These are phyloP conservation scores for Mycena metata DNA, from an alignment of 768 basidiomycete species.

Conservation along the genomic window DNA sequence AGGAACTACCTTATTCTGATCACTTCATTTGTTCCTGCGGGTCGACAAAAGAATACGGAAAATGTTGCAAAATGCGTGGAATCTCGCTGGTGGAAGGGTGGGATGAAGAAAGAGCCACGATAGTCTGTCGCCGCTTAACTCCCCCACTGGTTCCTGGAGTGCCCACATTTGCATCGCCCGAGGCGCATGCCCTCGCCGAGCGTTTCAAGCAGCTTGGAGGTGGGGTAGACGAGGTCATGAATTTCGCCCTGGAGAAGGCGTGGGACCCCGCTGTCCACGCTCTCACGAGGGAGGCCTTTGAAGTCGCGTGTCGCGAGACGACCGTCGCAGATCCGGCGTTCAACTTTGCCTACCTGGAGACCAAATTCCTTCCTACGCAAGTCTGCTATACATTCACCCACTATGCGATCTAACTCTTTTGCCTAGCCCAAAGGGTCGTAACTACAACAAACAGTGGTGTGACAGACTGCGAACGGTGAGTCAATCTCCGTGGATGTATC, in stretches of 20 bases:
- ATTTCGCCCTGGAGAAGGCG: too few relatives aligned
- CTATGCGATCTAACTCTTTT: background rate
- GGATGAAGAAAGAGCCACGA: constrained; percentile 20
- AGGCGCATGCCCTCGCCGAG: too few relatives aligned
- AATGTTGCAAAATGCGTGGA: constrained; percentile 37
- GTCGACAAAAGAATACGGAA: constrained; percentile 33
- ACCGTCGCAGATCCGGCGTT: constrained; percentile 20
- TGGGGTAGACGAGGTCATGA: too few relatives aligned
- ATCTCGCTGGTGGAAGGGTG: constrained; percentile 34
- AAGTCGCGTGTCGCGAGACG: constrained; percentile 9
- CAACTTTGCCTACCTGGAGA: constrained; percentile 10
- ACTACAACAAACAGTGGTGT: constrained; percentile 15
- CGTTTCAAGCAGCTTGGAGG: too few relatives aligned
- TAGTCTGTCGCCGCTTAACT: too few relatives aligned
- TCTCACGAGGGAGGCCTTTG: background rate
- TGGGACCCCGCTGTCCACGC: too few relatives aligned
- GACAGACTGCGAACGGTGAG: constrained; percentile 13
- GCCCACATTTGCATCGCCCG: too few relatives aligned
- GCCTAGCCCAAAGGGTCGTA: constrained; percentile 17
- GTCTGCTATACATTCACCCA: background rate
- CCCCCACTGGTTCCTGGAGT: too few relatives aligned
- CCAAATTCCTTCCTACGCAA: background rate
- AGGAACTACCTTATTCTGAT: constrained; percentile 34
- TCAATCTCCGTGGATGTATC: too few relatives aligned
- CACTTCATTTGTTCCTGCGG: constrained; percentile 42